Percentiles rank a stretch among this genome's conserved stretches.
Evolutionary conservation across 202 grass and related monocot species (phyloP).

Genomic region (Hordeum pubiflorum): DNA sequence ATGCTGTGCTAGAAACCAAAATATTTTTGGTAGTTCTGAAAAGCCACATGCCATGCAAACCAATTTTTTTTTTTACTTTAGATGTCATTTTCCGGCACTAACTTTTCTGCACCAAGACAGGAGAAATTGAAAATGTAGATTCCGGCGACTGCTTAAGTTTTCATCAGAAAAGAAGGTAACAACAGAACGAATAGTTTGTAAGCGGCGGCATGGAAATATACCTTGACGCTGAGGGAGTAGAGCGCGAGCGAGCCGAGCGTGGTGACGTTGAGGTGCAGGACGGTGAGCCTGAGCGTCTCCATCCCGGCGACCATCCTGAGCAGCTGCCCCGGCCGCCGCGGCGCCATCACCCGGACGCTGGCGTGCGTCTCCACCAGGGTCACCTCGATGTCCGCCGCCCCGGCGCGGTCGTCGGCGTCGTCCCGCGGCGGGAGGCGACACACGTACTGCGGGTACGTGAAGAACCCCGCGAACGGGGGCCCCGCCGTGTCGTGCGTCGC

Average conservation of each 20-base stretch:
- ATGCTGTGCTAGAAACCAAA: background rate
- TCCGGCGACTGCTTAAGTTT: background rate
- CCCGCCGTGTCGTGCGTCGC: background rate
- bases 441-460: slow-evolving; percentile 71
- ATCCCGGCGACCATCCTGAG: slow-evolving; percentile 56
- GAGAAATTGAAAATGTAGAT: background rate
- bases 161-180: background rate
- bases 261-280: slow-evolving; percentile 82
- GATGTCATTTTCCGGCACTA: background rate
- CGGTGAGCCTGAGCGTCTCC: slow-evolving; percentile 49
- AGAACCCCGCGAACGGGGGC: slow-evolving; percentile 75
- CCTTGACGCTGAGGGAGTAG: slow-evolving; percentile 87
- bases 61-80: no score
- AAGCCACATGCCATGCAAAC: background rate
- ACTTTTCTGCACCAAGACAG: background rate
- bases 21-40: background rate
- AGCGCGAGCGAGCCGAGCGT: slow-evolving; percentile 44
- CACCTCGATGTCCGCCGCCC: slow-evolving; percentile 75
- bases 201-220: background rate
- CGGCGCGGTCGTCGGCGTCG: slow-evolving; percentile 27
- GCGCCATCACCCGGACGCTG: slow-evolving; percentile 47
- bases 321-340: slow-evolving; percentile 52
- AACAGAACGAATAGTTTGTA: background rate
- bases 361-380: slow-evolving; percentile 74
- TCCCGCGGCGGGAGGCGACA: slow-evolving; percentile 37